phyloP scores from a whole-genome alignment of 371 early-diverging fungal species.

The Zancudomyces culisetae region DNA sequence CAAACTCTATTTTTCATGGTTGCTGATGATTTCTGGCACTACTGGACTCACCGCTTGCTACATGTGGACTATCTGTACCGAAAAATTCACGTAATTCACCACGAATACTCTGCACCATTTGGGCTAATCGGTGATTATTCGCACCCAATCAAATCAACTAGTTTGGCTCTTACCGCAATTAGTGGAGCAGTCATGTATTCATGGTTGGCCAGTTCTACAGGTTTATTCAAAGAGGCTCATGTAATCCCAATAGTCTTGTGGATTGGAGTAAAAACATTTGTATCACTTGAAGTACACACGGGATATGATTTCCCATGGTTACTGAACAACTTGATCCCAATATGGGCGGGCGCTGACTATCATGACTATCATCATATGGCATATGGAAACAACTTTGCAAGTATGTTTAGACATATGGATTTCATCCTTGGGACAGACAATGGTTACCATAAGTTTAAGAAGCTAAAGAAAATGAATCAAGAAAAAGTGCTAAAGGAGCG shows the following conservation, averaged over 20 bases:
- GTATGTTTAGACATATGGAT: no score
- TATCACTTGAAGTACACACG: slow-evolving; percentile 38
- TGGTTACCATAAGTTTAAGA: no score
- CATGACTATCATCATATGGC: slow-evolving; percentile 56
- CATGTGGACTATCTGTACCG: no score
- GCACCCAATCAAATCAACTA: slow-evolving; percentile 34
- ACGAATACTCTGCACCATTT: slow-evolving; percentile 35
- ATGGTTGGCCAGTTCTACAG: slow-evolving; percentile 30
- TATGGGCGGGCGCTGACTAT: slow-evolving; percentile 21
- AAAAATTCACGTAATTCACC: slow-evolving; percentile 39
- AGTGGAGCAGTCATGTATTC: slow-evolving; percentile 27
- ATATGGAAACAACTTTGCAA: no score
- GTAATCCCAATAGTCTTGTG: slow-evolving; percentile 29
- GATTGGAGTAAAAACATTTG: slow-evolving; percentile 29
- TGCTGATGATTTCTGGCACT: slow-evolving; percentile 36
- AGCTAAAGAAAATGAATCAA: no score
- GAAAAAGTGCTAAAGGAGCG: no score
- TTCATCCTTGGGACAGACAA: no score
- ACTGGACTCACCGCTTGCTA: slow-evolving; percentile 31
- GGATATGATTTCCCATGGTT: slow-evolving; percentile 35
- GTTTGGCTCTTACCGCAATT: slow-evolving; percentile 23
- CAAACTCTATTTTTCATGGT: slow-evolving; percentile 29
- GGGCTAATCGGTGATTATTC: slow-evolving; percentile 34
- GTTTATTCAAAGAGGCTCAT: slow-evolving; percentile 31
- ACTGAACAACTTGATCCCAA: slow-evolving; percentile 25